Base-by-base conservation (phyloP, 768 basidiomycete species). In the Serendipita indica region DNA sequence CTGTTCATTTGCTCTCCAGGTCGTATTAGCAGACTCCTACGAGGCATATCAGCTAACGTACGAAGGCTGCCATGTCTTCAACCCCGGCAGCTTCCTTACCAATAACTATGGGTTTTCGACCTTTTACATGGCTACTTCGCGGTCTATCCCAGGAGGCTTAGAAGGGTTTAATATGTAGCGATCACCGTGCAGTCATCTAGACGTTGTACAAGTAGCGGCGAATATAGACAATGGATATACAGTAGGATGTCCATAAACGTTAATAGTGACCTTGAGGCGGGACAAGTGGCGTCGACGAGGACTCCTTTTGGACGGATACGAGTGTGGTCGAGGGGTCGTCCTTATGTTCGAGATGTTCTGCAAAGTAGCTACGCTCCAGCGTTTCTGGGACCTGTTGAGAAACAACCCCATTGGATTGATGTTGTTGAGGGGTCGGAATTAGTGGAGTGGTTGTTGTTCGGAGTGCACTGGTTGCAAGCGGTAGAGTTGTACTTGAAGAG, bases 41-140 rank as follows among this genome's bases (percentile, higher is more conserved):
- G 93, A 96, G 68, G 81, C 86, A 46, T 99, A 90, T 69, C 90
- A 96, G 65, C 76, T 96, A 63, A 98, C 93, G 0, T 99, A 99
- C 69, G 92, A 93, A 60, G 91, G 91, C 10, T 98, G 96, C 65
- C 96, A 98, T 70, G 96, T 98, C 27, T 92, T 98, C 76, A 99
- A 99, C 68, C 96, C 96, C 0, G 93, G 96, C 18, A 83, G 85
- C 54, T 97, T 98, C 67, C 75, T 91, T 13, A 82, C 88, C 3
- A 84, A 80, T 52, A 78, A 84, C 3, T 86, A 89, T 63, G 77
- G 80, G 3, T 98, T 97, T 74, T 89, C 86, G 10, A 87, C 90
- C 2, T 99, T 93, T 64, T 87, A 37, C 39, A 28, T 60, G n/a
- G 49, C 49, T 7, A 54, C 49, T 30, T 54, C 49, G n/a, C 22